A percentile compares a stretch with the other conserved stretches of the same genome.
These are phyloP conservation scores for Arthrobotrys sphaeroides DNA, from an alignment of 2,329 filamentous ascomycete genomes.

Conservation along the genomic window DNA sequence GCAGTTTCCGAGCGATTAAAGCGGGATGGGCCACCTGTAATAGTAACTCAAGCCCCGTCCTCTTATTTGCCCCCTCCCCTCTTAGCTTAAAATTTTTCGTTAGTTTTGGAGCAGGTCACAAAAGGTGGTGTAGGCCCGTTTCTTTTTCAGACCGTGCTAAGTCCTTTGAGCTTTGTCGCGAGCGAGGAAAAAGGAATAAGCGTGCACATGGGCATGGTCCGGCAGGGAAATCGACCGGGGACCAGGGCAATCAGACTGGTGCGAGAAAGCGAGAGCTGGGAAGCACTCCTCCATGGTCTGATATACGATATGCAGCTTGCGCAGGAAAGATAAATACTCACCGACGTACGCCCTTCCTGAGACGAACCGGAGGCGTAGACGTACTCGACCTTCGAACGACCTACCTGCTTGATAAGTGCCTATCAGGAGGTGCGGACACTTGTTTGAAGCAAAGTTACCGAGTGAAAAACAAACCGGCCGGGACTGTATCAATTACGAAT, in stretches of 20 bases:
- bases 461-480: background rate
- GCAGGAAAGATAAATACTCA: conserved; percentile 25
- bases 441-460: conserved; percentile 23
- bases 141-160: conserved; percentile 34
- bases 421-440: conserved; percentile 20
- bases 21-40: conserved; percentile 52
- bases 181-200: conserved; percentile 51
- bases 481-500: conserved; percentile 31
- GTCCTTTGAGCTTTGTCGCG: conserved; percentile 42
- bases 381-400: background rate
- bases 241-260: conserved; percentile 45
- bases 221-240: conserved; percentile 52
- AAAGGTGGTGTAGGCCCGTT: conserved; percentile 20
- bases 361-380: too few relatives aligned
- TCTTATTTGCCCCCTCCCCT: conserved; percentile 50
- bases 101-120: conserved; percentile 40
- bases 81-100: conserved; percentile 49
- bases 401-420: too few relatives aligned
- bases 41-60: conserved; percentile 53
- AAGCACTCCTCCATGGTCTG: conserved; percentile 35
- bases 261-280: conserved; percentile 22
- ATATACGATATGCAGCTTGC: conserved; percentile 43
- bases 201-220: conserved; percentile 53
- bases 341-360: background rate
- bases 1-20: conserved; percentile 55